Percentiles rank a stretch among this genome's conserved stretches.
Evolutionary conservation across 2,329 filamentous ascomycete genomes (phyloP).

Genomic region (Aspergillus unguis): DNA sequence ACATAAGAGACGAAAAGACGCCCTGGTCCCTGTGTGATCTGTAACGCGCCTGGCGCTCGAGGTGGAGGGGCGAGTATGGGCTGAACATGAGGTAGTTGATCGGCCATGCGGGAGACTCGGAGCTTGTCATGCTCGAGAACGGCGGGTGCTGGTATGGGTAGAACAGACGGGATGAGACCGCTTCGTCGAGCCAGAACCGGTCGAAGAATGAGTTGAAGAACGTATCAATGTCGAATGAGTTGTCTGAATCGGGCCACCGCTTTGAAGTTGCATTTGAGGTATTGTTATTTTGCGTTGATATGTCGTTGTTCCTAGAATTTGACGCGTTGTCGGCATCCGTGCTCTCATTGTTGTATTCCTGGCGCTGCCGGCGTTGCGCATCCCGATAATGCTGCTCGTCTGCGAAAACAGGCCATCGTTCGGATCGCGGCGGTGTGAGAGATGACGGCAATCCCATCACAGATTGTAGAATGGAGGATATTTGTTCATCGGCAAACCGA

Average conservation of each 20-base stretch:
- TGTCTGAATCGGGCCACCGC: constrained; percentile 17
- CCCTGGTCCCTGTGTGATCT: constrained; percentile 26
- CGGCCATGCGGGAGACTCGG: constrained; percentile 39
- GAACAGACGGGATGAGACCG: constrained; percentile 29
- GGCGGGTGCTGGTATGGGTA: constrained; percentile 27
- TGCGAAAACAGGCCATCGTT: constrained; percentile 35
- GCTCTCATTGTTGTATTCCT: constrained; percentile 7
- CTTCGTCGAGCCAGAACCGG: constrained; percentile 30
- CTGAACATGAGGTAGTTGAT: constrained; percentile 46
- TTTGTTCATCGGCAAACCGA: constrained; percentile 58
- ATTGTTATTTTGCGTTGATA: constrained; percentile 11
- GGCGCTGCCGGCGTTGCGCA: constrained; percentile 15
- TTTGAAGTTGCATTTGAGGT: constrained; percentile 1
- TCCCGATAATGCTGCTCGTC: constrained; percentile 30
- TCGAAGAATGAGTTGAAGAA: constrained; percentile 39
- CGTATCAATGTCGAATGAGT: constrained; percentile 27
- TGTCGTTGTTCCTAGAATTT: constrained; percentile 4
- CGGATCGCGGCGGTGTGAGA: constrained; percentile 26
- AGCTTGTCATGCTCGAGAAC: constrained; percentile 31
- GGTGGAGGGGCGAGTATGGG: constrained; percentile 54
- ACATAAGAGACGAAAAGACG: constrained; percentile 35
- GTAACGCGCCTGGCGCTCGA: constrained; percentile 47
- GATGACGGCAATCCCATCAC: constrained; percentile 48
- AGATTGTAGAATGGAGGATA: constrained; percentile 53
- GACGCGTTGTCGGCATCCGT: constrained; percentile 6